Percentiles rank a stretch among this genome's conserved stretches.
These are phyloP conservation scores for Leccinum imitatum DNA, from an alignment of 768 basidiomycete genomes.

Conservation along the genomic window DNA sequence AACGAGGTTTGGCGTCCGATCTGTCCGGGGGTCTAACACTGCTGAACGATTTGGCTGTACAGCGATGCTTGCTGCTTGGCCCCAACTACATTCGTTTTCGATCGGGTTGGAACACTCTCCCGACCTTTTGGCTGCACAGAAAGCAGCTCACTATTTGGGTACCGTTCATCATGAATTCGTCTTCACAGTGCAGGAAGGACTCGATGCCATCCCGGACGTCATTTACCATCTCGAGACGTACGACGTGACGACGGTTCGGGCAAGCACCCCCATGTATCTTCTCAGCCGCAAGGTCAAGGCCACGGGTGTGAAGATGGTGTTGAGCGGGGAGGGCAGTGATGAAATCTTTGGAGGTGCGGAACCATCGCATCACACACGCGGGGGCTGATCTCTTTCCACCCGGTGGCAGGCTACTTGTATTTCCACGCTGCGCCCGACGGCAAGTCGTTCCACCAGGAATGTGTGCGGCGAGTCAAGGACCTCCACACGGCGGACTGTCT, in stretches of 20 bases:
- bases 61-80: slow-evolving; percentile 87
- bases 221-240: slow-evolving; percentile 99
- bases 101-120: slow-evolving; percentile 94
- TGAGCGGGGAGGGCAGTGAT: slow-evolving; percentile 96
- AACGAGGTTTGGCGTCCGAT: slow-evolving; percentile 48
- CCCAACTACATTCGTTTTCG: slow-evolving; percentile 96
- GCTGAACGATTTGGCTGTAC: slow-evolving; percentile 8
- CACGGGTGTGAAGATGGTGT: slow-evolving; percentile 99
- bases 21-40: neutral
- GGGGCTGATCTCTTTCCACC: slow-evolving; percentile 4
- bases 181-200: slow-evolving; percentile 96
- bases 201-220: slow-evolving; percentile 96
- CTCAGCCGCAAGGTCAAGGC: slow-evolving; percentile 98
- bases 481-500: slow-evolving; percentile 97
- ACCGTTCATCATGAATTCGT: slow-evolving; percentile 97
- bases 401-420: slow-evolving; percentile 83
- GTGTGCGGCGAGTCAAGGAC: slow-evolving; percentile 93
- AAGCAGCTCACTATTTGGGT: slow-evolving; percentile 90
- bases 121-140: slow-evolving; percentile 89
- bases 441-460: slow-evolving; percentile 91
- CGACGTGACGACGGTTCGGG: slow-evolving; percentile 97
- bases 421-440: slow-evolving; percentile 97
- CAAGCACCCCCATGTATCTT: slow-evolving; percentile 98
- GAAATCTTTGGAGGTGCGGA: slow-evolving; percentile 89
- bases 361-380: slow-evolving; percentile 2